Evolutionary conservation across 2,329 filamentous ascomycete species (phyloP), one percentile per base, ranked within the genome.

Genomic region (Hypoxylon sp.): DNA sequence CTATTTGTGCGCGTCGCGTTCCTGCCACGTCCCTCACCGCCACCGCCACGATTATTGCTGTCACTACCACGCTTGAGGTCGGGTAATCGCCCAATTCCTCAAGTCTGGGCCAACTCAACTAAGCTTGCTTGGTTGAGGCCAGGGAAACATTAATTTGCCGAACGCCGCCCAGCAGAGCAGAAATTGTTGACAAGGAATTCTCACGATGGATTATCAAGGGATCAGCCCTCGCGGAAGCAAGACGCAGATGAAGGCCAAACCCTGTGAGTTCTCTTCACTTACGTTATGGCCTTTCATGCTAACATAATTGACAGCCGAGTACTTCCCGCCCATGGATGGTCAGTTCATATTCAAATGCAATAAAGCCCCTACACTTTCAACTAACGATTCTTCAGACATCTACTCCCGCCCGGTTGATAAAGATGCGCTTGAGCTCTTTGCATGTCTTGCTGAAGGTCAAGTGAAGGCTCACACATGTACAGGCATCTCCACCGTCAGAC

Each of bases 271-370:
- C n/a, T 22, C 22, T 40, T n/a, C 17, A 22, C 8, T 27, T 6
- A 33, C 4, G 6, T 6, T 2, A 5, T 20, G 25, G 7, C 2
- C 3, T 35, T 10, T 27, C 44, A 35, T 56, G 37, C 58, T 69
- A 59, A 69, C 53, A 25, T 11, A 13, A 6, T 6, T n/a, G 22
- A 25, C 10, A 69, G 66, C 66, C 0, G 56, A 55, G 33, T 66
- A 62, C 42, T 69, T 69, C 35, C 66, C 61, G 6, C 25, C 40
- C 0, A 14, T 22, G n/a, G 14, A 22, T 5, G 35, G 61, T 61
- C 33, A 64, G 61, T 58, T 3, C 10, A 46, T 35, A 6, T 5
- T 20, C 20, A 11, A 49, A 27, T 22, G 17, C 10, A 22, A 8
- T 6, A 46, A n/a, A 14, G 22, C 11, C 8, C 7, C 27, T 56